phyloP scores from a whole-genome alignment of 176 grass and related monocot genomes.

The Neostapfia colusana region DNA sequence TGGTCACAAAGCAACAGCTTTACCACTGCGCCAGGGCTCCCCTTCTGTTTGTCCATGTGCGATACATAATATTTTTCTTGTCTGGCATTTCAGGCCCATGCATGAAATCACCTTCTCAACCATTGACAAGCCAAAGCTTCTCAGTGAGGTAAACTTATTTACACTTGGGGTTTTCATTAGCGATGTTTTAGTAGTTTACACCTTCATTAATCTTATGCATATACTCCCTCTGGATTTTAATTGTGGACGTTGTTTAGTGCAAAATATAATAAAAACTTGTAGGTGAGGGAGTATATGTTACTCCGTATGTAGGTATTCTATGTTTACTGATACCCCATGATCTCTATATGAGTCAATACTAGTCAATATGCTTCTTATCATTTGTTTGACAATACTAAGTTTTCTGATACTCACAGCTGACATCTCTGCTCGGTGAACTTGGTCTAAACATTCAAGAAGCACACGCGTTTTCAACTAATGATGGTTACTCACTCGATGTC shows the following conservation, averaged over 20 bases:
- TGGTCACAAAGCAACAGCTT: too few relatives aligned
- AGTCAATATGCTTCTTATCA: not conserved
- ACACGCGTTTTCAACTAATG: conserved; percentile 98
- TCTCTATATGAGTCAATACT: conserved; percentile 7
- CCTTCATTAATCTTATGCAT: not conserved
- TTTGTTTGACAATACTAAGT: conserved; percentile 25
- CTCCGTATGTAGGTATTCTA: not conserved
- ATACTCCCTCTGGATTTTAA: not conserved
- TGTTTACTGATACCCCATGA: conserved; percentile 15
- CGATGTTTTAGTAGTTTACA: not conserved
- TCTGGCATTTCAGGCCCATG: conserved; percentile 77
- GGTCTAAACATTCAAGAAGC: conserved; percentile 99
- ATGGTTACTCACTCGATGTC: conserved; percentile 93
- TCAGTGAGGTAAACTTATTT: conserved; percentile 72
- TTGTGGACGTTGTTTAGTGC: too few relatives aligned
- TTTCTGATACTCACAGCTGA: conserved; percentile 60
- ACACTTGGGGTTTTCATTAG: conserved; percentile 23
- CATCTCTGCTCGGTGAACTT: conserved; percentile 87
- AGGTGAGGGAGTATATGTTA: not conserved
- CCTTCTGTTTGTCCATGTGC: conserved; percentile 34
- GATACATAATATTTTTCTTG: conserved; percentile 17
- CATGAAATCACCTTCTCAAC: conserved; percentile 99
- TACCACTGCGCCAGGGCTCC: too few relatives aligned
- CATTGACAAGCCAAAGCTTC: conserved; percentile 97
- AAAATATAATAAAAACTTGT: too few relatives aligned